Conservation (phyloP, 805 yeast species). For the Ogataea haglerorum region DNA sequence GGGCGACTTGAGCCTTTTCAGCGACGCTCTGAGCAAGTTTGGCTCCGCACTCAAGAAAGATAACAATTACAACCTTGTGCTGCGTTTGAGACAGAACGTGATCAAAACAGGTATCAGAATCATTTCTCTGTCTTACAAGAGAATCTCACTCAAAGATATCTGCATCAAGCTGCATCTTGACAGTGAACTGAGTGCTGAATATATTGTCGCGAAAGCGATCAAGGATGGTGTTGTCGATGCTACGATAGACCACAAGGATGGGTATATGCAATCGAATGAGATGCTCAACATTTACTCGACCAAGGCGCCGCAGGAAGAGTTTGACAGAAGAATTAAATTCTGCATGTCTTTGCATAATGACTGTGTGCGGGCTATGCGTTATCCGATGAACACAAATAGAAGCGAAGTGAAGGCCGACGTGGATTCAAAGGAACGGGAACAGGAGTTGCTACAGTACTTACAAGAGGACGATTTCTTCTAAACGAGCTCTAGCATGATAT, state of each 20-base stretch:
- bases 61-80: constrained; percentile 77
- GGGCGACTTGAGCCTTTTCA: constrained; percentile 84
- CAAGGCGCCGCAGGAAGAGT: constrained; percentile 77
- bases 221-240: constrained; percentile 98
- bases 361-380: constrained; percentile 91
- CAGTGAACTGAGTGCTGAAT: constrained; percentile 94
- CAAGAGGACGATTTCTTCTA: constrained; percentile 48
- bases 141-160: constrained; percentile 87
- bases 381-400: constrained; percentile 60
- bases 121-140: constrained; percentile 85
- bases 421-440: constrained; percentile 56
- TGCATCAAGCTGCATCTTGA: constrained; percentile 90
- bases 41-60: constrained; percentile 65
- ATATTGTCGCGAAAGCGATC: constrained; percentile 93
- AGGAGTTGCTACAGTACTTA: constrained; percentile 34
- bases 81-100: constrained; percentile 91
- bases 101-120: constrained; percentile 96
- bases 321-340: constrained; percentile 90
- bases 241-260: constrained; percentile 81
- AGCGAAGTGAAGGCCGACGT: constrained; percentile 48
- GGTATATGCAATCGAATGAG: constrained; percentile 89
- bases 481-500: constrained; percentile 28
- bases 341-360: constrained; percentile 89
- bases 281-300: constrained; percentile 84
- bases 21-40: constrained; percentile 62